Base-by-base conservation (phyloP, 2,329 filamentous ascomycete species). In the Calonectria crousiana region DNA sequence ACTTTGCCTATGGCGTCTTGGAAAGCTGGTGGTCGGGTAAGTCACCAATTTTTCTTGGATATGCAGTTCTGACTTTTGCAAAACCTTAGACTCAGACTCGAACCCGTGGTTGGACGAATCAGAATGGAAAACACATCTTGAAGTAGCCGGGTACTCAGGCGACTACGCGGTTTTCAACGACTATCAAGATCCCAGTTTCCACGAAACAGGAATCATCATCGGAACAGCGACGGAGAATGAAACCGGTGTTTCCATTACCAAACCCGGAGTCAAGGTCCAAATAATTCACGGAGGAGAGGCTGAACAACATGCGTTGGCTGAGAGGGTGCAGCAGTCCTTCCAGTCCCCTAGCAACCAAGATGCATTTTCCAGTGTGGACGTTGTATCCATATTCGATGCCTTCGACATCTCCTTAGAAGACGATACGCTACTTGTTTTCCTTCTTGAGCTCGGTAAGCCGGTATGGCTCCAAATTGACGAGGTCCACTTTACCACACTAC, bases 1-100 rank as follows among this genome's bases (percentile, higher is more conserved):
- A 88, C 75, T 82, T 86, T 10, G 78, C 79, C 11, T 78, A 84
- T 0, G 82, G 82, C 9, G 73, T 78, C 9, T 73, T 84, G 3
- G 78, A 82, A 1, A 82, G 81, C 18, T 84, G 84, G 83, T 84
- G 83, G 83, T 49, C 60, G 5, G 49, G 60, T 52, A 36, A 62
- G 56, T 38, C 9, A 16, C 6, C 6, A 60, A 14, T 13, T 58
- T 26, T 11, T 58, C 3, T 23, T 36, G 2, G 6, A 47, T n/a
- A 4, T 9, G 41, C n/a, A 11, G 1, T n/a, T 41, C 56, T 41
- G 10, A 41, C 16, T 18, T 18, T 18, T n/a, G 2, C 14, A 5
- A 53, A 53, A 34, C 3, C 6, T 30, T 11, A 53, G 28, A 11
- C 9, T 2, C 28, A 14, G 18, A 32, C 9, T 52, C 26, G 6